These are phyloP conservation scores for Crithidia sp. DNA, from an alignment of 208 protist genomes.

Conservation along the genomic window DNA sequence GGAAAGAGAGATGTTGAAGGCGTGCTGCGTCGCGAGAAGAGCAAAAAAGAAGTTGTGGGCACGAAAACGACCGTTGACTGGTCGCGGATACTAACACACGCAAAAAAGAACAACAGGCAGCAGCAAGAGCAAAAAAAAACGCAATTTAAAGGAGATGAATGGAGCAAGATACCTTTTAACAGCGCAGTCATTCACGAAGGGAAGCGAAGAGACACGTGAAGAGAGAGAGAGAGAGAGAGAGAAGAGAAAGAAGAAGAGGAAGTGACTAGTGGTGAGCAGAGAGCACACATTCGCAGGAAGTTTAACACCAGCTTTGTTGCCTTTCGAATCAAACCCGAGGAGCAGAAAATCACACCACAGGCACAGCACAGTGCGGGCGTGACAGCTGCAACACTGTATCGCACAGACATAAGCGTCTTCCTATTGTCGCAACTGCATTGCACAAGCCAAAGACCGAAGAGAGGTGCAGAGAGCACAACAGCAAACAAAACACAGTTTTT, in stretches of 20 bases:
- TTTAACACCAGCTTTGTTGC: no score
- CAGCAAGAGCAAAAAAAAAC: slow-evolving; percentile 9
- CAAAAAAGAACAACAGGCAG: background rate
- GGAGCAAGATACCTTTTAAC: no score
- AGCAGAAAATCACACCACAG: no score
- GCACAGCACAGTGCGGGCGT: no score
- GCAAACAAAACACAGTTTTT: no score
- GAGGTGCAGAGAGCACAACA: no score
- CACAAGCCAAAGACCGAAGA: no score
- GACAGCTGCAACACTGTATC: no score
- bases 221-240: slow-evolving; percentile 13
- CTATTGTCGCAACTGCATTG: no score
- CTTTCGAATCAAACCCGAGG: no score
- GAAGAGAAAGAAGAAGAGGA: background rate
- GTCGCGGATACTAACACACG: background rate
- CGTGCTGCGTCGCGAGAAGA: background rate
- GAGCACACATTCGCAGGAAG: no score
- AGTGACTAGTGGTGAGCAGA: background rate
- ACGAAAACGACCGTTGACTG: background rate
- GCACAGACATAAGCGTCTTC: no score
- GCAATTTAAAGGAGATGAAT: background rate
- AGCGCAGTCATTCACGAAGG: background rate
- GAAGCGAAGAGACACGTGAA: slow-evolving; percentile 11
- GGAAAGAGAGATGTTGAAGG: background rate
- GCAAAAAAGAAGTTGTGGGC: background rate